Base-by-base conservation (phyloP, 2,329 filamentous ascomycete genomes). In the Ophiostoma pallidulum region DNA sequence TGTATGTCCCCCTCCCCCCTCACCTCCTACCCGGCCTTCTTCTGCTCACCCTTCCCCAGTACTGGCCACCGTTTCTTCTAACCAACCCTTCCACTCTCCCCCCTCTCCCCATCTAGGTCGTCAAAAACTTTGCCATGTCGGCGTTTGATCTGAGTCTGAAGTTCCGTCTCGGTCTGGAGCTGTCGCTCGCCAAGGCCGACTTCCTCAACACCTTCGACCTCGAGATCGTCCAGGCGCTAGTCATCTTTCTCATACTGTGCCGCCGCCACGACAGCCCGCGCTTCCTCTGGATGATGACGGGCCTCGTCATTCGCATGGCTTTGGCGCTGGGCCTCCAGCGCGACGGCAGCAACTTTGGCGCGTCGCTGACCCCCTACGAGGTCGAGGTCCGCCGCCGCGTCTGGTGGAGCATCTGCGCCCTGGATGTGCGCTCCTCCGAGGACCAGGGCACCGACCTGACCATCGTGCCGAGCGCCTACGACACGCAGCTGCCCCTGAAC, bases 241-340 rank as follows among this genome's bases (percentile, higher is more conserved):
- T 71, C 2, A 62, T 82, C 1, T 81, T 78, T 54, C 64, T 82
- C 4, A 60, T 66, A 1, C 62, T 77, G 20, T 66, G 75, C 0
- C 64, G 70, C 20, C 62, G 65, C 4, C 61, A 71, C 39, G 70
- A 73, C 50, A 66, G 69, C 41, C 70, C 73, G 6, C 69, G 76
- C 8, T 76, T 76, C 2, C 72, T 75, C 50, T 82, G 78, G 78
- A 73, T 76, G 10, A 63, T 82, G 52, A 76, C 75, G 0, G 77
- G 75, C 2, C 64, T 80, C 8, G 67, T 72, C 4, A 67, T 77
- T n/a, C 70, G 78, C 6, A 74, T 82, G 33, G 77, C 71, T 4
- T 76, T 79, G 54, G 72, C 74, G 3, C 70, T 81, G 54, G 79
- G 79, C 1, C 64, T 83, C 2, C 78, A 83, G 55, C 70, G 75